Evolutionary conservation across 192 early-diverging fungal species (phyloP).

Genomic region (Coemansia erecta): DNA sequence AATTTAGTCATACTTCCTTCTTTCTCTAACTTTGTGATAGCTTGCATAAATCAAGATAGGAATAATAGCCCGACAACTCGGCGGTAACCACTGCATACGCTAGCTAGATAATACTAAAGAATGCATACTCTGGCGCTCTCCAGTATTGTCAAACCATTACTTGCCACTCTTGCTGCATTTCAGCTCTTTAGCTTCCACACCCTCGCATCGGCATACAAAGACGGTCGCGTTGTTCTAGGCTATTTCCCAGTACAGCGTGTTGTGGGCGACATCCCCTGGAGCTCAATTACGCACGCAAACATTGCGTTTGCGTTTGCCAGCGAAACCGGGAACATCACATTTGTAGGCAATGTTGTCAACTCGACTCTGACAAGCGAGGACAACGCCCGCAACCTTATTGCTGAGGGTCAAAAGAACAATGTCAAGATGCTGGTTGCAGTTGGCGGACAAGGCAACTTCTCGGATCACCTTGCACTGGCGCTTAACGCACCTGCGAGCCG

Average conservation of each 20-base stretch:
- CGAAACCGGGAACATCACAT: slow-evolving; percentile 36
- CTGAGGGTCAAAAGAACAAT: slow-evolving; percentile 31
- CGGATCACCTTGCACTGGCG: slow-evolving; percentile 57
- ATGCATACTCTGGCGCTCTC: no score
- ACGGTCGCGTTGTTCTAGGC: slow-evolving; percentile 44
- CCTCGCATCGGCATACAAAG: slow-evolving; percentile 26
- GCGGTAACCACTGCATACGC: no score
- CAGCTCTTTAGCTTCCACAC: neutral
- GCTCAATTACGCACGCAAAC: slow-evolving; percentile 61
- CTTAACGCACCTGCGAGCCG: slow-evolving; percentile 57
- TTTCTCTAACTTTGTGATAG: no score
- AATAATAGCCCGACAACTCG: no score
- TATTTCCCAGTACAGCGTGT: slow-evolving; percentile 51
- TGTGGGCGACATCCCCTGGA: slow-evolving; percentile 48
- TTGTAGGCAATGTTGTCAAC: slow-evolving; percentile 49
- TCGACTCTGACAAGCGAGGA: slow-evolving; percentile 51
- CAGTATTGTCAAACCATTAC: slow-evolving; percentile 3
- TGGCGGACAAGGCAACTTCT: slow-evolving; percentile 72
- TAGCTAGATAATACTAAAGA: no score
- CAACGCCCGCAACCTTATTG: slow-evolving; percentile 33
- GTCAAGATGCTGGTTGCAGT: slow-evolving; percentile 67
- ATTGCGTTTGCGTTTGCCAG: slow-evolving; percentile 61
- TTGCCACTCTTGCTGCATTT: slow-evolving; percentile 1
- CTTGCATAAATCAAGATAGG: no score
- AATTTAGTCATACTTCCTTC: no score